Evolutionary conservation across 169 alveolate species (phyloP), one percentile per base, ranked within the genome.

Genomic region (Besnoitia besnoiti): DNA sequence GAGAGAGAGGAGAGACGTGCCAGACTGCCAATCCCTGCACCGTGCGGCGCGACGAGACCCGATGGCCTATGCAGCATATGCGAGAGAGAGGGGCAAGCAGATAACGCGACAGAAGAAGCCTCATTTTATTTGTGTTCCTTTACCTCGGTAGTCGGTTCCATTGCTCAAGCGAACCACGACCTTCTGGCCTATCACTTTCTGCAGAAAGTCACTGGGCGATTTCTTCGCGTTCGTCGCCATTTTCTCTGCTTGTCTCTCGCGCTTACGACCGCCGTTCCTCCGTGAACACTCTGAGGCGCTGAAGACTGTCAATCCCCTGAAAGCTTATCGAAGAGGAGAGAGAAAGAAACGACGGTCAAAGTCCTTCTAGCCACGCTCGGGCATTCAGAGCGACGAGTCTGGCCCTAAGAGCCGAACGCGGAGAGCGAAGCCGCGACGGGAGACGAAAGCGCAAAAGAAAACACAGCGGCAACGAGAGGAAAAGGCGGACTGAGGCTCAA

Each of bases 191-290:
- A 93, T 44, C 0, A 93, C 95, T 46, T 46, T 87, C 84, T 91
- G 91, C 10, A 90, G 92, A 62, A 94, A 94, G 92, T 82, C 94
- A n/a, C 85, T 88, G 67, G 95, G 94, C 61, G 91, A 84, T 62
- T 51, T 80, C 84, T 79, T 90, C 91, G 46, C 39, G 47, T n/a
- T 73, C 44, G 39, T 73, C 46, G 39, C 82, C 46, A n/a, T 73
- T n/a, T 7, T 73, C 7, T 30, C 44, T 73, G 3, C 82, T n/a
- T 73, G 3, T 10, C 82, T 73, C n/a, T 73, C 82, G 59, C 24
- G 16, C 59, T 49, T 49, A 16, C 24, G 59, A 16, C 16, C 24
- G 7, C 59, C 16, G 59, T 49, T 49, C 59, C 16, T 49, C 59
- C 16, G 59, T 16, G 7, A 10, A 16, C 24, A 10, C 16, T 49